Conservation (phyloP, 345 rosid species). For the Punica granatum region DNA sequence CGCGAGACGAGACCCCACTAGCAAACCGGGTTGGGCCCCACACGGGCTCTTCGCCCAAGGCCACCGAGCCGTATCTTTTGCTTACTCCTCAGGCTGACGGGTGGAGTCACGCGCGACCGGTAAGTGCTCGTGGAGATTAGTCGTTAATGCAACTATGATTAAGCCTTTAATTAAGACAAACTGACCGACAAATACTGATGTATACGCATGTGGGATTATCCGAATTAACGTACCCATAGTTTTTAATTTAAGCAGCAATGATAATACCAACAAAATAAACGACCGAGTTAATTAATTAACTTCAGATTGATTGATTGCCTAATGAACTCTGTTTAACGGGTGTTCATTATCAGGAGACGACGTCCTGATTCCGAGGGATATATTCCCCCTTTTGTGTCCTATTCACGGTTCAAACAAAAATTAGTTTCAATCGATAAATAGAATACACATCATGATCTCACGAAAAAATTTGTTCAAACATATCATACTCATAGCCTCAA, state of each 20-base stretch:
- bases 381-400: too few relatives aligned
- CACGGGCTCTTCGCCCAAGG: too few relatives aligned
- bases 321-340: background rate
- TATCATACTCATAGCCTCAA: too few relatives aligned
- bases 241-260: too few relatives aligned
- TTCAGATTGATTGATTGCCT: background rate
- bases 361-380: too few relatives aligned
- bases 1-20: background rate
- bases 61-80: background rate
- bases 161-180: background rate
- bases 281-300: background rate
- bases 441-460: too few relatives aligned
- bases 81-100: background rate
- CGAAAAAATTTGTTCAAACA: too few relatives aligned
- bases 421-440: too few relatives aligned
- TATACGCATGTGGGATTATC: background rate
- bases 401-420: too few relatives aligned
- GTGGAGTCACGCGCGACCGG: background rate
- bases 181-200: background rate
- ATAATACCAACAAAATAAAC: background rate
- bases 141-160: background rate
- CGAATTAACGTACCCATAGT: background rate
- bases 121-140: background rate
- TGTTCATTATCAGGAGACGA: background rate
- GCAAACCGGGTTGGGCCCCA: constrained; percentile 1